phyloP scores from a whole-genome alignment of 2,329 filamentous ascomycete species.

The Tympanopsis confertula region DNA sequence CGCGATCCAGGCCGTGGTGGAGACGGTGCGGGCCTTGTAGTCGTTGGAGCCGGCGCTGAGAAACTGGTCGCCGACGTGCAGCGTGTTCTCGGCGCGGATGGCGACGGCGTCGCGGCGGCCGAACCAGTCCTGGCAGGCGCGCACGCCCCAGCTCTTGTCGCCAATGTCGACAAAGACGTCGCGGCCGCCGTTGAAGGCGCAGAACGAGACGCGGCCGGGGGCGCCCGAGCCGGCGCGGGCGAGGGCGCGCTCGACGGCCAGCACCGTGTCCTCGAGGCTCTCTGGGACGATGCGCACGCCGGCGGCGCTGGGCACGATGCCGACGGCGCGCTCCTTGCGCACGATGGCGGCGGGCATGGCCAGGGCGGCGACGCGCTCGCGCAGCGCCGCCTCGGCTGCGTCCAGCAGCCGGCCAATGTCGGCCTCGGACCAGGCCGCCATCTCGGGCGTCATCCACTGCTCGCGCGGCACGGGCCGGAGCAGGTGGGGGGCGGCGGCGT shows the following conservation, averaged over 20 bases:
- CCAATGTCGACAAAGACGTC: constrained; percentile 98
- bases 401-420: constrained; percentile 77
- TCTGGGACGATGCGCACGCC: constrained; percentile 68
- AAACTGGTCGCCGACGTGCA: constrained; percentile 96
- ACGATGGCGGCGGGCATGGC: constrained; percentile 69
- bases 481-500: constrained; percentile 48
- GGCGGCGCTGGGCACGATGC: constrained; percentile 56
- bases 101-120: constrained; percentile 33
- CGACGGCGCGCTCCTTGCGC: constrained; percentile 79
- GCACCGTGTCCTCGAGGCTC: constrained; percentile 85
- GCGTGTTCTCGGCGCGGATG: constrained; percentile 64
- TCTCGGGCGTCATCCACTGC: constrained; percentile 67
- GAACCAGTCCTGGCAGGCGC: constrained; percentile 85
- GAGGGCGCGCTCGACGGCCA: constrained; percentile 85
- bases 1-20: constrained; percentile 94
- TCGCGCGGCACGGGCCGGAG: constrained; percentile 55
- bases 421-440: constrained; percentile 64
- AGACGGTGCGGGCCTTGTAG: constrained; percentile 85
- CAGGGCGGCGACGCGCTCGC: constrained; percentile 70
- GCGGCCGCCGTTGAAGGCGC: constrained; percentile 94
- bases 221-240: constrained; percentile 65
- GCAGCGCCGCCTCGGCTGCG: constrained; percentile 73
- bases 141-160: constrained; percentile 92
- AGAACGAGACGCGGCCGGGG: constrained; percentile 61
- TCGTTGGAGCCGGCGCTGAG: constrained; percentile 90